Evolutionary conservation across 2,329 filamentous ascomycete species (phyloP).

Genomic region (Penicillium paneum): DNA sequence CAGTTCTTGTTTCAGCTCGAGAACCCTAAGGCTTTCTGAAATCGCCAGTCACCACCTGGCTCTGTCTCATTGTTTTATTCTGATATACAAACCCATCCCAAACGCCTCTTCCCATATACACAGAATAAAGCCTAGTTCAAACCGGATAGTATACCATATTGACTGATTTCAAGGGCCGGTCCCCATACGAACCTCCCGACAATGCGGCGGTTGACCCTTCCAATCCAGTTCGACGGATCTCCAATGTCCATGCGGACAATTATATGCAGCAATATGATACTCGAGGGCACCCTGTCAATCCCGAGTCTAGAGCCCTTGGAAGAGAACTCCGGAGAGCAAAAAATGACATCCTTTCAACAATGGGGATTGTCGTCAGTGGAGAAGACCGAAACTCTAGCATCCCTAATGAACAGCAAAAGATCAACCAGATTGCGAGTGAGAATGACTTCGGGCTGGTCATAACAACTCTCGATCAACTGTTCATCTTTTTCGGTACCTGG

Average conservation of each 20-base stretch:
- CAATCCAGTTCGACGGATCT: slow-evolving; percentile 22
- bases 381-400: slow-evolving; percentile 36
- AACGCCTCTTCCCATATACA: background rate
- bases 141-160: slow-evolving; percentile 11
- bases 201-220: slow-evolving; percentile 19
- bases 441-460: slow-evolving; percentile 45
- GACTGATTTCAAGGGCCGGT: slow-evolving; percentile 40
- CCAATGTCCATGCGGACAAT: slow-evolving; percentile 35
- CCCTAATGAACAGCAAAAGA: slow-evolving; percentile 39
- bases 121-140: background rate
- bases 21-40: background rate
- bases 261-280: slow-evolving; percentile 50
- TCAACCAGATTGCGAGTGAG: slow-evolving; percentile 39
- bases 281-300: slow-evolving; percentile 48
- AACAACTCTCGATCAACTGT: slow-evolving; percentile 41
- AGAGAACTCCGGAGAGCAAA: slow-evolving; percentile 47
- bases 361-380: slow-evolving; percentile 48
- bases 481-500: slow-evolving; percentile 43
- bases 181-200: slow-evolving; percentile 46
- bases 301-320: slow-evolving; percentile 39
- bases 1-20: background rate
- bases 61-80: background rate
- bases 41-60: background rate
- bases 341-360: slow-evolving; percentile 50
- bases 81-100: slow-evolving; percentile 1